Evolutionary conservation across 2,329 filamentous ascomycete species (phyloP), one percentile per base, ranked within the genome.

Genomic region (Leptographium galeiforme): DNA sequence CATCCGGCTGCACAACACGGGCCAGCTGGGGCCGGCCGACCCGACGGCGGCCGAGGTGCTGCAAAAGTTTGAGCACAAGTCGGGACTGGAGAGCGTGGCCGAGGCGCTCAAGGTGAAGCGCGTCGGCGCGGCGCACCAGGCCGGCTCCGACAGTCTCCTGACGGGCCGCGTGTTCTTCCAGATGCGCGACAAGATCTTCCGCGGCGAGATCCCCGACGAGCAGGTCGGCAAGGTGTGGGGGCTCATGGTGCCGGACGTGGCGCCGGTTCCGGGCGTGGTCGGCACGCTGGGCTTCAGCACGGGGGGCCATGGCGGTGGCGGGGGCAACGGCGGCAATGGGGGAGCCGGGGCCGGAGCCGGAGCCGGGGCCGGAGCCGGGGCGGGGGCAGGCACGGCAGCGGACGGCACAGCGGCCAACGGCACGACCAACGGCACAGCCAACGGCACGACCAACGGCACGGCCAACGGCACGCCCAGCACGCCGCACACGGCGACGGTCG

Each of bases 111-210:
- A 89, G 63, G 85, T 96, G 54, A 89, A 93, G 70, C 82, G 93
- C 49, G 76, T 94, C 36, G 93, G 93, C 12, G 81, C 83, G 38
- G 87, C 89, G 51, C 93, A 98, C 67, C 90, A 95, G 65, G 93
- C 90, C 41, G 93, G 91, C 33, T 95, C 88, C 0, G 93, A 98
- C 68, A 91, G 89, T 19, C 79, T 96, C 61, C 79, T 98, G 34
- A 98, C 93, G 0, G 93, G 93, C 49, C 85, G 86, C 61, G 89
- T 96, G 34, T 98, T 96, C 70, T 98, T 95, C 79, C 86, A 89
- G 63, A 85, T 97, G 75, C 82, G 84, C 56, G 85, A 89, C 64
- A 83, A 87, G 64, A 87, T 97, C 59, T 97, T 95, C 70, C 84
- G 85, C 61, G 85, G 87, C 57, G 77, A 82, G 30, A 85, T 96